These are phyloP conservation scores for Infundibulicybe gibba DNA, from an alignment of 768 basidiomycete genomes.

Conservation along the genomic window DNA sequence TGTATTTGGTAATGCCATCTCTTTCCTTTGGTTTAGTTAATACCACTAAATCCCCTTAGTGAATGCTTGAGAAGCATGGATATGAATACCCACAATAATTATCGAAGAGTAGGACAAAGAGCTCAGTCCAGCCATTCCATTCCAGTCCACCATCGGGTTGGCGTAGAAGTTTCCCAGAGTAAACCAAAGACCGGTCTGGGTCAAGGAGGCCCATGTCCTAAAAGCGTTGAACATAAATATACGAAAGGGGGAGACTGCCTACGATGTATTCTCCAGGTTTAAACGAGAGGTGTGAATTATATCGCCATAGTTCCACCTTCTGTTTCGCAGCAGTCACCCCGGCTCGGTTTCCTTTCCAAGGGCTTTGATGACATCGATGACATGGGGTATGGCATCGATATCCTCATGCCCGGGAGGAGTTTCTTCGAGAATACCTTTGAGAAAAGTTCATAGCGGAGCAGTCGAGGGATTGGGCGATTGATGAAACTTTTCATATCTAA, in stretches of 20 bases:
- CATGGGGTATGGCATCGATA: constrained; percentile 74
- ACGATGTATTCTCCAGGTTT: constrained; percentile 74
- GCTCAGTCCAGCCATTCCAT: constrained; percentile 88
- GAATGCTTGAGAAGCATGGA: not conserved
- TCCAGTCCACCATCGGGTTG: constrained; percentile 88
- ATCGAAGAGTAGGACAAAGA: constrained; percentile 90
- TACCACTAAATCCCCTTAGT: constrained; percentile 49
- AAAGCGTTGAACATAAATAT: not conserved
- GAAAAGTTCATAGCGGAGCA: constrained; percentile 86
- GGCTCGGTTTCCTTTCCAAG: constrained; percentile 87
- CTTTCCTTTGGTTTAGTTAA: constrained; percentile 84
- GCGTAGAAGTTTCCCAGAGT: constrained; percentile 77
- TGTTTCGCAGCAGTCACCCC: constrained; percentile 83
- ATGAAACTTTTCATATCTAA: constrained; percentile 94
- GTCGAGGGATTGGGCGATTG: constrained; percentile 85
- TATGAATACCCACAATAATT: constrained; percentile 72
- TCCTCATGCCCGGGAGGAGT: constrained; percentile 78
- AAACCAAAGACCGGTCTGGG: constrained; percentile 77
- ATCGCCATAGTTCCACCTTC: constrained; percentile 89
- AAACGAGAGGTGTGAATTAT: constrained; percentile 75
- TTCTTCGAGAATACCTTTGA: constrained; percentile 78
- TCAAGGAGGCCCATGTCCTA: constrained; percentile 89
- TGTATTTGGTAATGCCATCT: constrained; percentile 71
- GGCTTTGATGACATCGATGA: constrained; percentile 82
- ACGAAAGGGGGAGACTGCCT: constrained; percentile 11